Base-by-base conservation (phyloP, 2,329 filamentous ascomycete genomes). In the Claviceps humidiphila region DNA sequence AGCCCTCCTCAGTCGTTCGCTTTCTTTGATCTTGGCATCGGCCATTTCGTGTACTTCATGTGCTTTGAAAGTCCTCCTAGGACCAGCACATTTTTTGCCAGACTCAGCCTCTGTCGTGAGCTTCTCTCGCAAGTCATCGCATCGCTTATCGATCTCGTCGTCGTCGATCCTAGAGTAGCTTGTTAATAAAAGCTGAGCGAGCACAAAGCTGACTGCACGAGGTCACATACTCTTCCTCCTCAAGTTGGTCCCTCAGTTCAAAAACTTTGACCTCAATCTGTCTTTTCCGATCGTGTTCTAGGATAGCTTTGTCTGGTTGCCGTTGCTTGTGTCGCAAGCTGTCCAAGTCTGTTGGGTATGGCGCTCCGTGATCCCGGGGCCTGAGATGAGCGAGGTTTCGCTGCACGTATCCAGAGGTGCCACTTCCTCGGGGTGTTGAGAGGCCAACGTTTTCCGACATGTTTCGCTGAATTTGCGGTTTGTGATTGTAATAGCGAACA, bases 371-470 rank as follows among this genome's bases (percentile, higher is more conserved):
- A 71, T 95, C 89, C 70, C 91, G 89, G 34, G 87, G 89, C 64
- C 79, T 82, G 60, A 96, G 82, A 65, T 91, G 84, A 17, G 93
- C 93, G 39, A 89, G 81, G 73, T 97, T 98, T 68, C 89, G 88
- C 71, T 97, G 91, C 53, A 98, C 91, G 67, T 97, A 97, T 65
- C 93, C 93, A 1, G 91, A 97, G 53, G 93, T 98, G 47, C 93
- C 93, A 65, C 87, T 95, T 59, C 93, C 93, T 63, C 93, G 85
- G 3, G 93, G 93, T 4, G 93, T 98, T 53, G 85, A 83, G 62
- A 98, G 88, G 53, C 93, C 94, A 64, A 98, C 93, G 73, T 98
- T 98, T 59, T 93, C 89, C 55, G 90, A 93, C 93, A 97, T 97
- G 60, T 38, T 52, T 39, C 14, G 47, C 39, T 13, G 17, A 34